These are phyloP conservation scores for Hericium rajendrae DNA, from an alignment of 768 basidiomycete genomes.

Conservation along the genomic window DNA sequence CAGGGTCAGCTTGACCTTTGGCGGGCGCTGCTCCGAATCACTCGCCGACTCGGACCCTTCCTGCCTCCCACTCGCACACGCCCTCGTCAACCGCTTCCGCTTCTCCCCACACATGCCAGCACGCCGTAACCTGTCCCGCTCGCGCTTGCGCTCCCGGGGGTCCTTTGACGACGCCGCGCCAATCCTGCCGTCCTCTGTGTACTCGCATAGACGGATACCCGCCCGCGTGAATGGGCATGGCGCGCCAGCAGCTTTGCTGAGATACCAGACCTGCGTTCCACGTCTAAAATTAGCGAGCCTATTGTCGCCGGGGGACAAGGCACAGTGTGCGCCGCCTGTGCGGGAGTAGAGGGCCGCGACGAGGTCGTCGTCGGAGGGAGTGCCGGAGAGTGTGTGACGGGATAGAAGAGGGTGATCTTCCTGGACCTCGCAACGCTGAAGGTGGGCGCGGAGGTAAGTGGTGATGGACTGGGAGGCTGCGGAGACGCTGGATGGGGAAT, in stretches of 20 bases:
- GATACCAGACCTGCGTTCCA: constrained; percentile 76
- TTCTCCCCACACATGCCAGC: constrained; percentile 36
- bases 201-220: constrained; percentile 65
- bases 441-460: constrained; percentile 69
- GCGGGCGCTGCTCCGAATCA: constrained; percentile 33
- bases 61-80: constrained; percentile 19
- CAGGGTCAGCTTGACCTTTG: constrained; percentile 64
- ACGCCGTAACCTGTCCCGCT: constrained; percentile 16
- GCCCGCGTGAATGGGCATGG: constrained; percentile 68
- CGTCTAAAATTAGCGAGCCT: constrained; percentile 65
- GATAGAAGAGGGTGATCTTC: constrained; percentile 69
- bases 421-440: constrained; percentile 59
- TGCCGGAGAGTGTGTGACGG: constrained; percentile 64
- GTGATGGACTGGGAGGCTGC: constrained; percentile 78
- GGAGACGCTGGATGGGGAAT: constrained; percentile 39
- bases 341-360: constrained; percentile 61
- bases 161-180: constrained; percentile 18
- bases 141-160: constrained; percentile 21
- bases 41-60: constrained; percentile 18
- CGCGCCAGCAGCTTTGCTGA: constrained; percentile 63
- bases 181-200: constrained; percentile 40
- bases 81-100: constrained; percentile 31
- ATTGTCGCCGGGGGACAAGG: constrained; percentile 22
- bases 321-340: constrained; percentile 51
- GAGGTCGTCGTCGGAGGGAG: constrained; percentile 62